phyloP scores from a whole-genome alignment of 2,329 filamentous ascomycete genomes.

The Aspergillus brunneoviolaceus region DNA sequence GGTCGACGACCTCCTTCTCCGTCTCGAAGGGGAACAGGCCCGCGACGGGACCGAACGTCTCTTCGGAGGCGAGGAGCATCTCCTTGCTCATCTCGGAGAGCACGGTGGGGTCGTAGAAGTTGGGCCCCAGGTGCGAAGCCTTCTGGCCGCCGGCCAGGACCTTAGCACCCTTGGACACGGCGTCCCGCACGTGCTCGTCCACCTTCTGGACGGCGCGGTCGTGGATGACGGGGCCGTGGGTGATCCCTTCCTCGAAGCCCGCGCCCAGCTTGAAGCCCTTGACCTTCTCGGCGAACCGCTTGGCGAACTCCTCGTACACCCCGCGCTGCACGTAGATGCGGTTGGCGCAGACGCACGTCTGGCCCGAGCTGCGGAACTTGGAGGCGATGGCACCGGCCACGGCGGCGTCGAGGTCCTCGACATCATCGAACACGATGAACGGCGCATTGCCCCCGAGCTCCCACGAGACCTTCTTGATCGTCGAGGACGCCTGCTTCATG shows the following conservation, averaged over 20 bases:
- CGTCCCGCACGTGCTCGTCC: conserved; percentile 75
- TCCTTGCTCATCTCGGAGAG: conserved; percentile 80
- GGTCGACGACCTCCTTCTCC: conserved; percentile 80
- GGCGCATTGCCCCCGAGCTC: conserved; percentile 94
- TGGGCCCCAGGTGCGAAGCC: conserved; percentile 70
- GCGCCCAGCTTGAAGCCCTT: conserved; percentile 49
- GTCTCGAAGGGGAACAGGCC: conserved; percentile 85
- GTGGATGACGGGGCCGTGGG: conserved; percentile 63
- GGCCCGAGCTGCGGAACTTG: conserved; percentile 92
- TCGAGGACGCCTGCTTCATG: conserved; percentile 84
- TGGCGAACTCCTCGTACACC: conserved; percentile 55
- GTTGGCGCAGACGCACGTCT: conserved; percentile 87
- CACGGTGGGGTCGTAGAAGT: conserved; percentile 90
- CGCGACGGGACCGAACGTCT: conserved; percentile 94
- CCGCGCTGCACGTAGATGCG: conserved; percentile 54
- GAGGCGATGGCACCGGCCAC: conserved; percentile 78
- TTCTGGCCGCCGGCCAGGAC: conserved; percentile 73
- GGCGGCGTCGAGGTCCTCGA: conserved; percentile 77
- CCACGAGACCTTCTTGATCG: conserved; percentile 82
- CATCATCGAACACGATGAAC: conserved; percentile 94
- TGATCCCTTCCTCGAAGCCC: conserved; percentile 48
- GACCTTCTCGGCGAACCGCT: conserved; percentile 56
- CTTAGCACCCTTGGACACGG: conserved; percentile 72
- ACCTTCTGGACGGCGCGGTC: conserved; percentile 78
- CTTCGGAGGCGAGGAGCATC: conserved; percentile 82